A percentile compares a stretch with the other conserved stretches of the same genome.
Conservation (phyloP, 306 rosid genomes). For the Glycine soja region DNA sequence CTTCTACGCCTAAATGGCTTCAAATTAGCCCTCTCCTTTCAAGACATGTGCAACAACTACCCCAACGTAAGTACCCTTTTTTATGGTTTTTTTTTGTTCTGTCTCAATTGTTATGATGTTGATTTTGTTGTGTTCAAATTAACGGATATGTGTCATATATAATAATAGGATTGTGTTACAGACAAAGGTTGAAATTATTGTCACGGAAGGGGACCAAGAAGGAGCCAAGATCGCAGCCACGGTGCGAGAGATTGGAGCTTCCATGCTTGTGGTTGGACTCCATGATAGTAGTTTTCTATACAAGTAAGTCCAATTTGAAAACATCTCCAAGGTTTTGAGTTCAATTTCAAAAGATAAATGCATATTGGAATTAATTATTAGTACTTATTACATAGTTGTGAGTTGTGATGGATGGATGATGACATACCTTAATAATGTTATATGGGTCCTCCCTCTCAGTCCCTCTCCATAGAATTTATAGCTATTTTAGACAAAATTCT, state of each 20-base stretch:
- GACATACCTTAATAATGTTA: not conserved
- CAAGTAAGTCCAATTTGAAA: constrained; percentile 61
- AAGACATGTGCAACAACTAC: constrained; percentile 72
- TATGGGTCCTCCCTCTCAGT: not conserved
- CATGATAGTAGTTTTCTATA: constrained; percentile 84
- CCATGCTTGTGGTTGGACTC: constrained; percentile 78
- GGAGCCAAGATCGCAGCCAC: constrained; percentile 66
- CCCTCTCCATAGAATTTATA: not conserved
- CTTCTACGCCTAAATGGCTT: constrained; percentile 75
- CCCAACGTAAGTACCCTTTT: constrained; percentile 62
- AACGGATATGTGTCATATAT: constrained; percentile 51
- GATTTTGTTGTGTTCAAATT: constrained; percentile 28
- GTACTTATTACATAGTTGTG: not conserved
- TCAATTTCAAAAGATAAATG: not conserved
- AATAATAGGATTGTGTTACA: constrained; percentile 76
- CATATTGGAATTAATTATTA: constrained; percentile 4
- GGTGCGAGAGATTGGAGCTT: constrained; percentile 72
- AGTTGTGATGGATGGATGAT: constrained; percentile 12
- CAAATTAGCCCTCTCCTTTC: constrained; percentile 83
- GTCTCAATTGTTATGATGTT: not conserved
- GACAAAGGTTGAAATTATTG: constrained; percentile 88
- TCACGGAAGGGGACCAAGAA: constrained; percentile 78
- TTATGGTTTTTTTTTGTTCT: not conserved
- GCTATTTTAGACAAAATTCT: constrained; percentile 6
- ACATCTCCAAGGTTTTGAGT: not conserved